Evolutionary conservation across 345 rosid species (phyloP).

Genomic region (Arabidopsis thaliana): TAIR10.1 NC_003076.8:2230501-2231000

Average conservation of each 20-base stretch:
- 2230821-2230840: neutral
- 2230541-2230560: constrained; percentile 59
- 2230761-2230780: constrained; percentile 87
- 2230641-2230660: neutral
- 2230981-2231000: neutral
- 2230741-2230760: constrained; percentile 70
- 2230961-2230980: neutral
- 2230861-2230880: constrained; percentile 94
- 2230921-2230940: constrained; percentile 50
- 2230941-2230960: neutral
- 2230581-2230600: constrained; percentile 83
- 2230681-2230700: constrained; percentile 17
- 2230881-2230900: constrained; percentile 89
- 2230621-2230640: constrained; percentile 72
- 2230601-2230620: constrained; percentile 78
- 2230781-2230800: neutral
- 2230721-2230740: constrained; percentile 93
- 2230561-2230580: constrained; percentile 84
- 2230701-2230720: constrained; percentile 93
- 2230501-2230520: neutral
- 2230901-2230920: constrained; percentile 92
- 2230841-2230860: constrained; percentile 82
- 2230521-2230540: neutral
- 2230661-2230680: neutral
- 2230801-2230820: neutral